Conservation (phyloP, 805 yeast genomes). For the Myxozyma vanderwaltii region DNA sequence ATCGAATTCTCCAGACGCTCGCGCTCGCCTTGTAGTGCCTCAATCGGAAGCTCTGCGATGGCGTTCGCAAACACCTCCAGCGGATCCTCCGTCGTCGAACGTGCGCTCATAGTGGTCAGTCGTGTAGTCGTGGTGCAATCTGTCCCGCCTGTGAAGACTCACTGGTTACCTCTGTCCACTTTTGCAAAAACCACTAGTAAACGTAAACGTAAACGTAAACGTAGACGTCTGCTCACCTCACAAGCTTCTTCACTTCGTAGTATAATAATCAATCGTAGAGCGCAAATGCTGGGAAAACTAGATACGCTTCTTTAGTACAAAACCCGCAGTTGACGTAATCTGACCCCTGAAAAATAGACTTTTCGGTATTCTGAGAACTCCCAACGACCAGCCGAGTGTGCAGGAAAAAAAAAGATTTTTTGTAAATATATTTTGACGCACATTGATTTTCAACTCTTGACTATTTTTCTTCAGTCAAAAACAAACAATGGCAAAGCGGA, state of each 20-base stretch:
- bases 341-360: background rate
- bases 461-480: background rate
- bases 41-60: slow-evolving; percentile 25
- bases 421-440: too few relatives aligned
- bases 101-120: too few relatives aligned
- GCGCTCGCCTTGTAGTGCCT: slow-evolving; percentile 31
- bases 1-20: slow-evolving; percentile 39
- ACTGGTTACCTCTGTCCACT: too few relatives aligned
- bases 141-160: too few relatives aligned
- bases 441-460: background rate
- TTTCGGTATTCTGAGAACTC: background rate
- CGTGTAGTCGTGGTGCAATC: too few relatives aligned
- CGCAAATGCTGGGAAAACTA: background rate
- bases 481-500: slow-evolving; percentile 18
- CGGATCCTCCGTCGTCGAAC: too few relatives aligned
- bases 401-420: background rate
- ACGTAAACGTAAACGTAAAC: too few relatives aligned
- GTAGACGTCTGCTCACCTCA: too few relatives aligned
- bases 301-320: background rate
- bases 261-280: too few relatives aligned
- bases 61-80: slow-evolving; percentile 20
- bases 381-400: background rate
- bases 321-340: background rate
- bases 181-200: too few relatives aligned
- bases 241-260: too few relatives aligned